Evolutionary conservation across 345 rosid species (phyloP).

Genomic region (Raphanus sativus): DNA sequence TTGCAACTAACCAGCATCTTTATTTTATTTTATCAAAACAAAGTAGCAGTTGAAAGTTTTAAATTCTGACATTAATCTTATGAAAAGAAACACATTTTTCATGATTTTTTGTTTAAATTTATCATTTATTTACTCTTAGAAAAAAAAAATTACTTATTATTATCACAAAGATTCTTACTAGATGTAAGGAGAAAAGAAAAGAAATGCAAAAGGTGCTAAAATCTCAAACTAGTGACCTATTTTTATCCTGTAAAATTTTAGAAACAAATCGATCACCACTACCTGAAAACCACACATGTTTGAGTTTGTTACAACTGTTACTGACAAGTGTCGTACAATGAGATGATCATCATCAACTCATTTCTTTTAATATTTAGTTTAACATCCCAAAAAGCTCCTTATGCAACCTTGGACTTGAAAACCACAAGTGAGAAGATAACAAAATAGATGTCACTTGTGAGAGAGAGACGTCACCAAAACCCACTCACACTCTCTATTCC

Average conservation of each 20-base stretch:
- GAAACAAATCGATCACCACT: background rate
- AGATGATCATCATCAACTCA: background rate
- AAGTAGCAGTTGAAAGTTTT: background rate
- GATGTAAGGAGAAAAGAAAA: slow-evolving; percentile 1
- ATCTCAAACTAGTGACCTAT: slow-evolving; percentile 6
- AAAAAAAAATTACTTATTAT: background rate
- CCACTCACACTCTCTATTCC: slow-evolving; percentile 53
- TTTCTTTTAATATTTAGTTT: background rate
- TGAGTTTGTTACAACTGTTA: slow-evolving; percentile 23
- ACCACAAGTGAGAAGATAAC: slow-evolving; percentile 3
- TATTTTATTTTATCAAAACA: background rate
- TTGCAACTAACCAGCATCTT: background rate
- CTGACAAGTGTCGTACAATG: slow-evolving; percentile 3
- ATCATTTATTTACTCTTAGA: background rate
- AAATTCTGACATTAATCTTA: background rate
- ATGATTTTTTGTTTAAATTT: background rate
- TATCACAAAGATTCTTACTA: slow-evolving; percentile 5
- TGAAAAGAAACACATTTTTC: background rate
- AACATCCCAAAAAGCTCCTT: background rate
- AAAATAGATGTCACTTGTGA: slow-evolving; percentile 56
- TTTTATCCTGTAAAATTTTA: slow-evolving; percentile 3
- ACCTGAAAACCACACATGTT: slow-evolving; percentile 27
- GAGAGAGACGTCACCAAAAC: slow-evolving; percentile 60
- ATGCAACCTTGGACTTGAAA: slow-evolving; percentile 13
- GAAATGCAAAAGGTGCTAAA: background rate